Evolutionary conservation across 75 land plant species (phyloP), one percentile per base, ranked within the genome.

Genomic region (Pinus albicaulis): DNA sequence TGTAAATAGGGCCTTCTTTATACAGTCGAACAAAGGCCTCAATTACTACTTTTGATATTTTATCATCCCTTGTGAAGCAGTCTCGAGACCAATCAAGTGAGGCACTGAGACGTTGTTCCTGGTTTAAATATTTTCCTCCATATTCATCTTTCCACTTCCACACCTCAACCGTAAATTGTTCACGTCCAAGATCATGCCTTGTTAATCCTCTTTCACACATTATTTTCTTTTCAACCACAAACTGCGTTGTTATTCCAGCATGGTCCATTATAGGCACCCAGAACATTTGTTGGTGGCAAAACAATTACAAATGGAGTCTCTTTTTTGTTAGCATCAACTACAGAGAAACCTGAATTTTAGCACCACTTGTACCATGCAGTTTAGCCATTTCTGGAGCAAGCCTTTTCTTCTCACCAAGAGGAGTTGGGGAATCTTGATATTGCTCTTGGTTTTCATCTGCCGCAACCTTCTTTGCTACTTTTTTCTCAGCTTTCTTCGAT

Each of bases 41-140:
- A 34, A 86, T 86, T n/a, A 96, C 99, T 36, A 97, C 94, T 75
- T 71, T 82, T 66, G 93, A 93, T 65, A 94, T 85, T 63, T 80
- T 82, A 80, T 89, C 99, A 79, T 96, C 99, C 97, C 93, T 90
- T 56, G 99, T 93, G 80, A 92, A 96, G 72, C 93, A 93, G 88
- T 96, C 99, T 59, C 97, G 91, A 28, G 97, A 87, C 99, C 99
- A 96, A 73, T 96, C 99, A 68, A 96, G 91, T 34, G 99, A 89
- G 41, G 95, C 91, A 69, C 97, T 97, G 58, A 92, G 74, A 44
- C 94, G 85, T 1, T 97, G 87, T 36, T 75, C 83, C 66, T 96
- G 99, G 17, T 78, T 78, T 73, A 91, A 82, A 60, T 93, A 93
- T 55, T 82, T 89, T 23, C 94, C 94, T 22, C 99, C 99, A 79